phyloP scores from a whole-genome alignment of 306 rosid genomes.

The Lupinus albus region DNA sequence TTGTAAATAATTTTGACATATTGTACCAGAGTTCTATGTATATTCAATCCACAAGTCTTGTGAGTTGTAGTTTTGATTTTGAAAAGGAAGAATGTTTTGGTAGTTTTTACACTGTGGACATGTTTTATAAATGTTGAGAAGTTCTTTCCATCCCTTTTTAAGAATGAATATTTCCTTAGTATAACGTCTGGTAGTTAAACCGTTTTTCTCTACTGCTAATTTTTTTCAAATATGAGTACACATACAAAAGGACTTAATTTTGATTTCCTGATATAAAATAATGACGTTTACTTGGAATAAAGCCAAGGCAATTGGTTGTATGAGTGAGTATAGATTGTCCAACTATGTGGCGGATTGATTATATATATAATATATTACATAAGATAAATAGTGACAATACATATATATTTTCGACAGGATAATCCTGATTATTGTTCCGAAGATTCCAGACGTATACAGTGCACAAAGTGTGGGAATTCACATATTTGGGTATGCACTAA shows the following conservation, averaged over 20 bases:
- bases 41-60: background rate
- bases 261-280: slow-evolving; percentile 12
- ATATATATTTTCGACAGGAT: slow-evolving; percentile 54
- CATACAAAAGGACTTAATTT: background rate
- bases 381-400: slow-evolving; percentile 26
- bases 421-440: slow-evolving; percentile 73
- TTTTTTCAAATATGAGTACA: too few relatives aligned
- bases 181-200: slow-evolving; percentile 2
- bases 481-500: slow-evolving; percentile 98
- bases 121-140: slow-evolving; percentile 18
- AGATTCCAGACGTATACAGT: slow-evolving; percentile 93
- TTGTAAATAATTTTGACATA: slow-evolving; percentile 12
- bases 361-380: background rate
- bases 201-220: background rate
- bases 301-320: background rate
- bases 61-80: slow-evolving; percentile 20
- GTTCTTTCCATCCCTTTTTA: background rate
- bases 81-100: slow-evolving; percentile 26
- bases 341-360: slow-evolving; percentile 6
- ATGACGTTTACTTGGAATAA: background rate
- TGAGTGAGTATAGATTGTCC: slow-evolving; percentile 9
- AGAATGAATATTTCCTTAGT: slow-evolving; percentile 1
- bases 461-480: slow-evolving; percentile 94
- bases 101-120: slow-evolving; percentile 10
- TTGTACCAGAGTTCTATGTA: slow-evolving; percentile 22